These are phyloP conservation scores for Sporothrix sp. DNA, from an alignment of 2,329 filamentous ascomycete species.

Conservation along the genomic window DNA sequence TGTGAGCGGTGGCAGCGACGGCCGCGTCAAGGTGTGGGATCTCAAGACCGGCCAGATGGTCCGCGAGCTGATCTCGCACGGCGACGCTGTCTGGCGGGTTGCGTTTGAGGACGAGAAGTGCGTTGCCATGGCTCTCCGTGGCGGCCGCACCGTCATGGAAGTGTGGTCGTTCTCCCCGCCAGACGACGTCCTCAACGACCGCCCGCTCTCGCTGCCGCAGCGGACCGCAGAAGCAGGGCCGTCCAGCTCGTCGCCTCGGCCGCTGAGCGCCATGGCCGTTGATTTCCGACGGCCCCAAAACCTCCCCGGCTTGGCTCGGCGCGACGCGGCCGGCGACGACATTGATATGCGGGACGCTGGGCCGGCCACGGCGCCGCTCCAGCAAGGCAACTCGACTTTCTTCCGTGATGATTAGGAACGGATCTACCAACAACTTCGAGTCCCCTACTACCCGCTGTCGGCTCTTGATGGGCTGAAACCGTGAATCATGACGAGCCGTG, in stretches of 20 bases:
- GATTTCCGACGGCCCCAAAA: conserved; percentile 31
- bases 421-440: conserved; percentile 3
- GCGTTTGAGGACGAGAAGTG: conserved; percentile 98
- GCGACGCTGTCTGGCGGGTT: conserved; percentile 94
- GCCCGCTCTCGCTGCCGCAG: conserved; percentile 40
- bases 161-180: conserved; percentile 94
- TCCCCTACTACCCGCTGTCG: conserved; percentile 2
- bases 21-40: conserved; percentile 98
- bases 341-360: conserved; percentile 48
- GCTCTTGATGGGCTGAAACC: not conserved
- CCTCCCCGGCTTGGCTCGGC: conserved; percentile 25
- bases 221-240: conserved; percentile 30
- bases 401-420: conserved; percentile 33
- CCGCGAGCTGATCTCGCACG: conserved; percentile 79
- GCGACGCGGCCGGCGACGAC: conserved; percentile 33
- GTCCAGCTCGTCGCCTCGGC: conserved; percentile 33
- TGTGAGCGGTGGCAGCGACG: conserved; percentile 91
- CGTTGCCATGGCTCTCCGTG: conserved; percentile 83
- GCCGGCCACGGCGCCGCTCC: conserved; percentile 44
- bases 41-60: conserved; percentile 84
- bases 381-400: conserved; percentile 38
- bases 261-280: conserved; percentile 41
- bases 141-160: conserved; percentile 91
- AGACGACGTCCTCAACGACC: conserved; percentile 52
- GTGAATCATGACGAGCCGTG: no score